phyloP scores from a whole-genome alignment of 352 stramenopile genomes.

The Globisporangium camurandrum region DNA sequence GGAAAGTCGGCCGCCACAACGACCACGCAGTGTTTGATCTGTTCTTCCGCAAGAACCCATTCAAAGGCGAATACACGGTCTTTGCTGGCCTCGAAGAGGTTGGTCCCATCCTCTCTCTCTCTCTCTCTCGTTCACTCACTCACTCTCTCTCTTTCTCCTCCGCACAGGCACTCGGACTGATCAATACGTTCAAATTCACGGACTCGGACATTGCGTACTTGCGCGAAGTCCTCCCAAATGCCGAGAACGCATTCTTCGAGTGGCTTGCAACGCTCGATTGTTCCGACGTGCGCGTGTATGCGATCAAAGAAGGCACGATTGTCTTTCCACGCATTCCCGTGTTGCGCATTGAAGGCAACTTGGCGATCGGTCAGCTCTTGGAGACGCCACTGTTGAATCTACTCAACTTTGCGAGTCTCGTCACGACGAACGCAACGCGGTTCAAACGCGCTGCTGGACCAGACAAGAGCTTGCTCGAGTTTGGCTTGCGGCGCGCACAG shows the following conservation, averaged over 20 bases:
- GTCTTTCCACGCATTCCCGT: constrained; percentile 95
- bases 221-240: constrained; percentile 74
- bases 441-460: constrained; percentile 92
- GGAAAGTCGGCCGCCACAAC: constrained; percentile 93
- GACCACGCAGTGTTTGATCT: constrained; percentile 93
- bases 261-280: constrained; percentile 94
- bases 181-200: constrained; percentile 94
- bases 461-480: constrained; percentile 88
- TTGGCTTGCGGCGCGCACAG: constrained; percentile 91
- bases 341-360: constrained; percentile 89
- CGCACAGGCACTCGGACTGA: constrained; percentile 61
- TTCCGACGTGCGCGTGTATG: constrained; percentile 89
- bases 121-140: not conserved
- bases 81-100: constrained; percentile 90
- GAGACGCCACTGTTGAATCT: constrained; percentile 98
- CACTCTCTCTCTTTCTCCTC: too few species aligned
- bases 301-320: constrained; percentile 94
- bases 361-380: constrained; percentile 94
- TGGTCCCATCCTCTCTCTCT: not conserved
- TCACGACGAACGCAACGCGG: constrained; percentile 97
- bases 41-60: constrained; percentile 99
- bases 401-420: constrained; percentile 96
- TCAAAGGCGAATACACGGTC: constrained; percentile 95
- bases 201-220: constrained; percentile 94
- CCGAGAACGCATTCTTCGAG: constrained; percentile 93